These are phyloP conservation scores for Persicaria maculosa DNA, from an alignment of 148 eudicot genomes.

Conservation along the genomic window DNA sequence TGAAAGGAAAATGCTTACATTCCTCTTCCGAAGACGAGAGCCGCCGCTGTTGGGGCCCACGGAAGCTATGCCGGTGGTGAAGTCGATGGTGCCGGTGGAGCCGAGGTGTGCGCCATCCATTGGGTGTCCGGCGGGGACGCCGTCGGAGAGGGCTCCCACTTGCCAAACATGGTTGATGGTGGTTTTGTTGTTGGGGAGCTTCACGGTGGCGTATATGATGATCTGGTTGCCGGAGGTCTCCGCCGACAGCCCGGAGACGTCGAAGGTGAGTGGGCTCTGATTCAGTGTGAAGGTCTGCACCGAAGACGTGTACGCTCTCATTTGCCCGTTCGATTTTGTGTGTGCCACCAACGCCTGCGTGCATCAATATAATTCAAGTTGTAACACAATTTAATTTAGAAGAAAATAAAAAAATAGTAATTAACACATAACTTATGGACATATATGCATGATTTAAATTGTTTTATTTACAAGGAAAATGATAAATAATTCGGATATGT, in stretches of 20 bases:
- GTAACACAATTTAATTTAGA: too few species aligned
- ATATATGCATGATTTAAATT: too few species aligned
- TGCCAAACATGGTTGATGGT: constrained; percentile 81
- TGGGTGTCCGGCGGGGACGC: constrained; percentile 19
- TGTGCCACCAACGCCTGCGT: constrained; percentile 53
- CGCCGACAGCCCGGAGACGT: constrained; percentile 32
- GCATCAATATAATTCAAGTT: too few species aligned
- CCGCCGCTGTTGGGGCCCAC: constrained; percentile 10
- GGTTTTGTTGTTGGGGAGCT: constrained; percentile 36
- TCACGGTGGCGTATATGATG: constrained; percentile 62
- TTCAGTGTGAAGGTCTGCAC: constrained; percentile 11
- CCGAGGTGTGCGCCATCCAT: constrained; percentile 12
- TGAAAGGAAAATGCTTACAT: constrained; percentile 20
- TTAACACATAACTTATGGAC: too few species aligned
- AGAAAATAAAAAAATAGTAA: too few species aligned
- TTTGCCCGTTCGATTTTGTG: constrained; percentile 28
- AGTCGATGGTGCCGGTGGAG: constrained; percentile 43
- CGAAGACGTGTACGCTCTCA: constrained; percentile 47
- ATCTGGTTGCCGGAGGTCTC: constrained; percentile 25
- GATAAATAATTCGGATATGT: too few species aligned
- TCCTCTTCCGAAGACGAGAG: constrained; percentile 19
- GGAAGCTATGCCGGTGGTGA: constrained; percentile 29
- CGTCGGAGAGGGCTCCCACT: constrained; percentile 35
- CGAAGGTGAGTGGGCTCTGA: constrained; percentile 34
- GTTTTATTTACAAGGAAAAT: too few species aligned